These are phyloP conservation scores for Leccinum rimulosum DNA, from an alignment of 768 basidiomycete genomes.

Conservation along the genomic window DNA sequence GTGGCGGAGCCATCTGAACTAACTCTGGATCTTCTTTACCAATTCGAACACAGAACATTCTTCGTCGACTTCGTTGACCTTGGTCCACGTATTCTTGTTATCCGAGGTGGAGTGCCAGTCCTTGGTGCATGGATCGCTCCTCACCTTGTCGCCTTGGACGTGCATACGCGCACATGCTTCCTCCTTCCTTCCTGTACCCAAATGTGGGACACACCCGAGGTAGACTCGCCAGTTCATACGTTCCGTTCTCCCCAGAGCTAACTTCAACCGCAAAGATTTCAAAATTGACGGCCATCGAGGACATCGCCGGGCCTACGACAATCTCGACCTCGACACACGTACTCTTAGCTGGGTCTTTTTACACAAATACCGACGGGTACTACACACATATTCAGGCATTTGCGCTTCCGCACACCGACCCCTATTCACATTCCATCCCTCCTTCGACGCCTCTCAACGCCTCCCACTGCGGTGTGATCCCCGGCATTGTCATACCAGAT, in stretches of 20 bases:
- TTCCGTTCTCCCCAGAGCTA: not conserved
- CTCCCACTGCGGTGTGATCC: slow-evolving; percentile 14
- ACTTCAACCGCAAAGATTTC: not conserved
- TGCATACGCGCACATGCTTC: slow-evolving; percentile 10
- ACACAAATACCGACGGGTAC: not conserved
- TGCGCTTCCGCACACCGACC: slow-evolving; percentile 3
- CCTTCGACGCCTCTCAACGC: not conserved
- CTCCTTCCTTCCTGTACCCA: not conserved
- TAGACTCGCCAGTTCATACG: not conserved
- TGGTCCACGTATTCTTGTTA: slow-evolving; percentile 16
- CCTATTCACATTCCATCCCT: not conserved
- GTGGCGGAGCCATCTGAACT: slow-evolving; percentile 1
- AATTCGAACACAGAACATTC: slow-evolving; percentile 6
- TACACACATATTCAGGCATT: slow-evolving; percentile 14
- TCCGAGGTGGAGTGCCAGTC: not conserved
- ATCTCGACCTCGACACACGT: slow-evolving; percentile 24
- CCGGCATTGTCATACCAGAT: not conserved
- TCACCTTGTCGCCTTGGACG: slow-evolving; percentile 14
- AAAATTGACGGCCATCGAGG: not conserved
- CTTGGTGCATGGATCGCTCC: not conserved
- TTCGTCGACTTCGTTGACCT: slow-evolving; percentile 2
- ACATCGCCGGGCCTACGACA: not conserved
- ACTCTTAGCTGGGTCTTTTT: slow-evolving; percentile 8
- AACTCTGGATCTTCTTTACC: slow-evolving; percentile 12
- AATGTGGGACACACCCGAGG: not conserved